These are phyloP conservation scores for Alternaria novae-zelandiae DNA, from an alignment of 2,329 filamentous ascomycete genomes.

Conservation along the genomic window DNA sequence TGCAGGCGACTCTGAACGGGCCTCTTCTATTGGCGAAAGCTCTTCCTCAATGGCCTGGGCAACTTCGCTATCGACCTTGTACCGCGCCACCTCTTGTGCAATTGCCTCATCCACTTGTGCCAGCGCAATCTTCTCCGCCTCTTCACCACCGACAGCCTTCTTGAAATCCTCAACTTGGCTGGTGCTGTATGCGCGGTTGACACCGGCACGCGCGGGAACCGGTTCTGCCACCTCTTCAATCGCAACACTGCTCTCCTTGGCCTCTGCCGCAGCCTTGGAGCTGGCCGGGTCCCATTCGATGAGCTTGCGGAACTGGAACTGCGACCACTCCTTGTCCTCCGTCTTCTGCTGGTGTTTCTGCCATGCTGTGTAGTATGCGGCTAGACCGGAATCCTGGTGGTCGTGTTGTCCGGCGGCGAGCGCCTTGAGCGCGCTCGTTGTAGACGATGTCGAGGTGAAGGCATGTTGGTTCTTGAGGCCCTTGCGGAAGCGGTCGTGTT, in stretches of 20 bases:
- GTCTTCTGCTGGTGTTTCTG: constrained; percentile 72
- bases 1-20: constrained; percentile 40
- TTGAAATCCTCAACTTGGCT: constrained; percentile 67
- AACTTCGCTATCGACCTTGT: constrained; percentile 58
- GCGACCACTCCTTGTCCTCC: constrained; percentile 84
- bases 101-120: constrained; percentile 87
- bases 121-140: constrained; percentile 63
- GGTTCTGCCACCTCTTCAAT: constrained; percentile 41
- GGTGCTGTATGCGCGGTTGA: constrained; percentile 60
- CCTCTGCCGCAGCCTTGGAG: constrained; percentile 48
- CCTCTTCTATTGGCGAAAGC: constrained; percentile 35
- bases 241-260: constrained; percentile 40
- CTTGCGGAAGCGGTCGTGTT: constrained; percentile 54
- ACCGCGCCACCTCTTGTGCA: constrained; percentile 74
- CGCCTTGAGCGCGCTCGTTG: constrained; percentile 47
- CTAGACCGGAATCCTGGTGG: constrained; percentile 65
- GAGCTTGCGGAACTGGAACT: constrained; percentile 85
- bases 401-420: constrained; percentile 35
- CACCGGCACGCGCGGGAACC: constrained; percentile 34
- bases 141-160: constrained; percentile 58
- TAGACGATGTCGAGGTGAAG: constrained; percentile 63
- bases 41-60: constrained; percentile 42
- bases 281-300: constrained; percentile 81
- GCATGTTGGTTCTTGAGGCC: constrained; percentile 73
- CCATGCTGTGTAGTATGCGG: constrained; percentile 90